Evolutionary conservation across 352 stramenopile species (phyloP), one percentile per base, ranked within the genome.

Genomic region (Phytophthora ohioensis): DNA sequence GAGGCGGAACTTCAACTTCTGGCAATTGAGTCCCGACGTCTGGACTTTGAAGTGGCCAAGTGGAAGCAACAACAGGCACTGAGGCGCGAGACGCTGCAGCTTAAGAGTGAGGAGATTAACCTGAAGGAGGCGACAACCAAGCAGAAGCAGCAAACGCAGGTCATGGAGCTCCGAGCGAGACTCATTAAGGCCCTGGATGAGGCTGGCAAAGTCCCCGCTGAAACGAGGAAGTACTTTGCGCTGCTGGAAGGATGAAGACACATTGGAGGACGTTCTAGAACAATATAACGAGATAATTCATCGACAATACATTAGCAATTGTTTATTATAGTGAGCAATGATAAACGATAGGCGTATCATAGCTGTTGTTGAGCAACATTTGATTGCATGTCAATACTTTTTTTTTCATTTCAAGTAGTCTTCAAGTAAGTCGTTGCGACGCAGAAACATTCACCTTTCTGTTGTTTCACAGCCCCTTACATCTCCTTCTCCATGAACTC

Each of bases 401-500:
- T 27, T 27, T 27, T 0, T 27, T 27, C 21, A 27, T 27, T 27
- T 27, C 21, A 27, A 27, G 21, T 27, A 27, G 21, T 1, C 21
- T 27, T 27, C 1, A 27, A 27, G 21, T 27, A 2, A 27, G 21
- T 27, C 21, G 21, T 27, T 27, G 21, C 21, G 21, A 27, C 21
- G 21, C 21, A 27, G 21, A 27, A 27, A 27, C 21, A 27, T 27
- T 27, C 21, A 27, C 21, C 21, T 27, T 27, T 27, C 21, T 27
- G 21, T 27, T 27, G 21, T 27, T 27, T 27, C 21, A 27, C 21
- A 27, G 21, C 21, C 21, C 21, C 32, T 47, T 54, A 65, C 45
- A 65, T 62, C 30, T 75, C 63, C 69, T 98, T 98, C 35, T 39
- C 63, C 85, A 98, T 95, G 69, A 98, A 98, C 49, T 97, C 91